A percentile compares a stretch with the other conserved stretches of the same genome.
phyloP scores from a whole-genome alignment of 345 rosid genomes.

The Dovyalis caffra region DNA sequence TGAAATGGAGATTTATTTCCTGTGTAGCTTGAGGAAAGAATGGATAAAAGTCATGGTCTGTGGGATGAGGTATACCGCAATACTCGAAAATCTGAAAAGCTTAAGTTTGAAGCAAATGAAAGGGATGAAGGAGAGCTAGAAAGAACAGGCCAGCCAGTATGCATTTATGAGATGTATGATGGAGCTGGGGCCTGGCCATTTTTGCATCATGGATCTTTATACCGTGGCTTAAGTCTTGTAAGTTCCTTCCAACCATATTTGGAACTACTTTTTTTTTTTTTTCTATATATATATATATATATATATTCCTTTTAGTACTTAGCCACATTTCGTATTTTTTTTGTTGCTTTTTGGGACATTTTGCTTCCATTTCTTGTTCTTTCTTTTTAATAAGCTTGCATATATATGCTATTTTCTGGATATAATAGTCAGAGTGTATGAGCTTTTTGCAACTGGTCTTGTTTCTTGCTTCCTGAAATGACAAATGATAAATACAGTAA shows the following conservation, averaged over 20 bases:
- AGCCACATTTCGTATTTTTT: background rate
- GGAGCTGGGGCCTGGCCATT: slow-evolving; percentile 96
- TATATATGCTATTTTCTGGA: too few species aligned
- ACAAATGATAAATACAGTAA: background rate
- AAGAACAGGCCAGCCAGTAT: slow-evolving; percentile 90
- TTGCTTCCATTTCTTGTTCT: background rate
- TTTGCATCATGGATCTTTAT: slow-evolving; percentile 92
- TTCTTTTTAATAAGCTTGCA: background rate
- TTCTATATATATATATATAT: too few species aligned
- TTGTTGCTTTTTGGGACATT: background rate
- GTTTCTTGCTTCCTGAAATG: background rate
- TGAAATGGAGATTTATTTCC: slow-evolving; percentile 24
- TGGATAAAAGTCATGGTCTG: slow-evolving; percentile 55
- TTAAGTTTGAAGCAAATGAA: slow-evolving; percentile 84
- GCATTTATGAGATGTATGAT: slow-evolving; percentile 86
- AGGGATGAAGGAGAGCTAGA: slow-evolving; percentile 99
- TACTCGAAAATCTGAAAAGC: slow-evolving; percentile 85
- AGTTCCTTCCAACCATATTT: slow-evolving; percentile 34
- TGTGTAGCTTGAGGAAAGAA: slow-evolving; percentile 86
- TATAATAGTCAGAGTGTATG: background rate
- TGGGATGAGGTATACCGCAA: slow-evolving; percentile 93
- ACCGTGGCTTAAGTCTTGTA: slow-evolving; percentile 95
- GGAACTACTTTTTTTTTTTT: background rate
- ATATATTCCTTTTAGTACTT: background rate
- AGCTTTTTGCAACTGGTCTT: background rate